Base-by-base conservation (phyloP, 2,329 filamentous ascomycete genomes). In the Coniochaeta sp. region DNA sequence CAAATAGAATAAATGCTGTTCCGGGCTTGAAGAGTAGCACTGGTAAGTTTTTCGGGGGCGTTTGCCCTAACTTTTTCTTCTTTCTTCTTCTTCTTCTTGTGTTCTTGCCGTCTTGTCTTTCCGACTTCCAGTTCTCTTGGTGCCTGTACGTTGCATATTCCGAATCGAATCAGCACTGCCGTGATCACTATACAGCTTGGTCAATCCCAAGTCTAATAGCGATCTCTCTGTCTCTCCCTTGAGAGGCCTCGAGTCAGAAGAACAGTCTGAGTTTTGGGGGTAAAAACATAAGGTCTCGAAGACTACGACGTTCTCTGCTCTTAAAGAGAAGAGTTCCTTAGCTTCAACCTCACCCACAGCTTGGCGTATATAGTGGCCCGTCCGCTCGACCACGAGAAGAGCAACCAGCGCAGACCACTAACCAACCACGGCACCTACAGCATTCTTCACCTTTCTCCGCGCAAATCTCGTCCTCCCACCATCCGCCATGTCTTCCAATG, bases 391-490 rank as follows among this genome's bases (percentile, higher is more conserved):
- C 19, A 14, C 43, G n/a, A 47, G 8, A n/a, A 12, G 17, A 40
- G 19, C 22, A 24, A 24, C n/a, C 5, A 24, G 38, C 58, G 17
- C 50, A 55, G 12, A n/a, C 54, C 3, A 34, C 54, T 57, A 57
- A 57, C 54, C 43, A 24, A 22, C 43, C n/a, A 36, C 31, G 17
- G 17, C 40, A 56, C 31, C 40, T 56, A 22, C 73, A 95, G 90
- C 90, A 28, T 95, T 95, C 78, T 89, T 95, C 74, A 89, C 86
- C 60, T 93, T 91, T 67, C 81, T 95, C 17, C 86, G 89, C 66
- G 89, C 89, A 64, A 95, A 95, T 70, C 83, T 95, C 60, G 87
- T 88, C 67, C 85, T 93, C 61, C 81, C 79, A 58, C 77, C 79
- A 54, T 86, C 79, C 63, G 76, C 85, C 60, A 74, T 88, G 64